Evolutionary conservation across 192 early-diverging fungal species (phyloP), one percentile per base, ranked within the genome.

Genomic region (Piromyces finnis): DNA sequence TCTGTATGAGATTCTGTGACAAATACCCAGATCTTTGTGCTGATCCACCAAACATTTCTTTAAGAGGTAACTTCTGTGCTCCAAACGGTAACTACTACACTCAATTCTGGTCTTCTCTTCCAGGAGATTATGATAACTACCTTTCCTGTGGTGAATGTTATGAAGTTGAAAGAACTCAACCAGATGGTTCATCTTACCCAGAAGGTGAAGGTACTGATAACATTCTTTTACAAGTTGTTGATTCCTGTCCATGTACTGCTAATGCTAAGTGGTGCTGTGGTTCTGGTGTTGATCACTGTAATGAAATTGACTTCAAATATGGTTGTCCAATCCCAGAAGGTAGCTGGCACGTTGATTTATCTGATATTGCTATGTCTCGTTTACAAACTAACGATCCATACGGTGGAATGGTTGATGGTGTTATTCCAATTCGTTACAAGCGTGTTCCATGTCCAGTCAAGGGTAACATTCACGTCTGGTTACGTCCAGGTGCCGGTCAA

Each of bases 81-180:
- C 80, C 80, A 79, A 37, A 80, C n/a, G 80, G 80, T 30, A 77
- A 80, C 26, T 80, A 80, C n/a, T 80, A 80, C 80, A 37, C 41
- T 32, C 80, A 80, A 79, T 79, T 80, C 79, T 80, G 80, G 80
- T 79, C 80, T 78, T 80, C 80, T 30, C 80, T 80, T 37, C 80
- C 80, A 37, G 80, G 80, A 11, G 80, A 80, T 79, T 30, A 79
- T 11, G 80, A 80, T 80, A 80, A 80, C 78, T 80, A 80, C 12
- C 80, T 78, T 30, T 78, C 51, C 12, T 80, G 80, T 79, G 80
- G 80, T 37, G 80, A 80, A 77, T 80, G 80, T 79, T 80, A 37
- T 79, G 80, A 80, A 77, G 32, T 80, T 79, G 78, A 78, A 78
- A 37, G 80, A 32, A 80, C 80, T 78, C 17, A 11, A 27, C 30